Evolutionary conservation across 345 rosid genomes (phyloP), one percentile per base, ranked within the genome.

Genomic region (Populus deltoides): DNA sequence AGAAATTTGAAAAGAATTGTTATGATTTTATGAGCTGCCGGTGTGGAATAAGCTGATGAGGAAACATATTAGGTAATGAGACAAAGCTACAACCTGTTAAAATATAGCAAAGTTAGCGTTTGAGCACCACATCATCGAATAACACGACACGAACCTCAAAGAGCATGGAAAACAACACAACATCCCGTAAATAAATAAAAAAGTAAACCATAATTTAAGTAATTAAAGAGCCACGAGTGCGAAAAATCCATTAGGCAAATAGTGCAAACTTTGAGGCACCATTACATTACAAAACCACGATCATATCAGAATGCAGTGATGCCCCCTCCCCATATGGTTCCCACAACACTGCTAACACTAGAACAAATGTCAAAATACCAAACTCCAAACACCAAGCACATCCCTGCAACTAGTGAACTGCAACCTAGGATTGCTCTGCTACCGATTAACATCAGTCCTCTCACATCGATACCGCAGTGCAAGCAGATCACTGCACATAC

Each of bases 401-500:
- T 6, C 55, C 67, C 7, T 29, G 38, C 69, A 66, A 66, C 39
- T 31, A 18, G 69, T 31, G 29, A 66, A 25, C 78, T 24, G 45
- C 78, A 47, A 45, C 47, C 38, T 33, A 43, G 53, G 39, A 20
- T 76, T 68, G 55, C 63, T 20, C 7, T 36, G 3, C 12, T 20
- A 66, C 12, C 29, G 71, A 49, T 47, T 47, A 20, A 7, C n/a
- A 17, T 22, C 31, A 2, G 6, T 49, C 66, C 45, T 49, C 6
- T 17, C 36, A n/a, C 8, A n/a, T 76, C 18, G 7, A 67, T 49
- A 66, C 38, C 18, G 5, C 36, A 1, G 36, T 25, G 39, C 27
- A 76, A 17, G 22, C n/a, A 31, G 33, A 68, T 76, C 79, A 76
- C 79, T 76, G 79, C 79, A 43, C 20, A 22, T 16, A 25, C 17